These are phyloP conservation scores for Vitis rupestris DNA, from an alignment of 164 flowering plant genomes.

Conservation along the genomic window DNA sequence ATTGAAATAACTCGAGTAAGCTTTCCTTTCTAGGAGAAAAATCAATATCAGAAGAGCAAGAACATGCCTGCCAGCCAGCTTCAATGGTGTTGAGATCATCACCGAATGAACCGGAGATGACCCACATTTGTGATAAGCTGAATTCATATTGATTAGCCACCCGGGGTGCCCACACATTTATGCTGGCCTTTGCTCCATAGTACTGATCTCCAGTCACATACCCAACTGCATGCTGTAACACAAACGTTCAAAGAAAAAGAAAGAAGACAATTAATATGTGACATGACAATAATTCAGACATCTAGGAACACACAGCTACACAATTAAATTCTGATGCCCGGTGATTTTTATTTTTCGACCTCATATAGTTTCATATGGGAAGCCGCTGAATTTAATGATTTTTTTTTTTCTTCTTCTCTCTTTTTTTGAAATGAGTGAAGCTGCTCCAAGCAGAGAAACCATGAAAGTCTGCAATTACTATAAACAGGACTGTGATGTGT, in stretches of 20 bases:
- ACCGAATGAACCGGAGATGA: slow-evolving; percentile 70
- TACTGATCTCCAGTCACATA: slow-evolving; percentile 64
- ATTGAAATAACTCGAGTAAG: no score
- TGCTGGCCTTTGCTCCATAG: slow-evolving; percentile 76
- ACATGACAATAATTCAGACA: neutral
- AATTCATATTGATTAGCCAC: slow-evolving; percentile 59
- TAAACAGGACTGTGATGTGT: neutral
- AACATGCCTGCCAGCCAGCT: slow-evolving; percentile 95
- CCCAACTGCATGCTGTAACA: slow-evolving; percentile 72
- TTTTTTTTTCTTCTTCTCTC: no score
- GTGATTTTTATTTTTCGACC: no score
- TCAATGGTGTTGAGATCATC: slow-evolving; percentile 91
- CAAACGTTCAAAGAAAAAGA: neutral
- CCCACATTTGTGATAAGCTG: slow-evolving; percentile 80
- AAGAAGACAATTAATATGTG: slow-evolving; percentile 4
- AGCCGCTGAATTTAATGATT: no score
- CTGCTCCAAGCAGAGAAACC: neutral
- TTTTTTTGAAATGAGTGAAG: slow-evolving; percentile 1
- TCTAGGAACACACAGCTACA: no score
- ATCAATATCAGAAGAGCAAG: neutral
- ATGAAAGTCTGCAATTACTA: slow-evolving; percentile 10
- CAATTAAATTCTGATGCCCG: no score
- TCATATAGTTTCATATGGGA: no score
- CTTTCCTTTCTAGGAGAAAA: neutral
- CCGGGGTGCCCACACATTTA: slow-evolving; percentile 72